Evolutionary conservation across 208 protist genomes (phyloP).

Genomic region (Leishmania braziliensis): DNA sequence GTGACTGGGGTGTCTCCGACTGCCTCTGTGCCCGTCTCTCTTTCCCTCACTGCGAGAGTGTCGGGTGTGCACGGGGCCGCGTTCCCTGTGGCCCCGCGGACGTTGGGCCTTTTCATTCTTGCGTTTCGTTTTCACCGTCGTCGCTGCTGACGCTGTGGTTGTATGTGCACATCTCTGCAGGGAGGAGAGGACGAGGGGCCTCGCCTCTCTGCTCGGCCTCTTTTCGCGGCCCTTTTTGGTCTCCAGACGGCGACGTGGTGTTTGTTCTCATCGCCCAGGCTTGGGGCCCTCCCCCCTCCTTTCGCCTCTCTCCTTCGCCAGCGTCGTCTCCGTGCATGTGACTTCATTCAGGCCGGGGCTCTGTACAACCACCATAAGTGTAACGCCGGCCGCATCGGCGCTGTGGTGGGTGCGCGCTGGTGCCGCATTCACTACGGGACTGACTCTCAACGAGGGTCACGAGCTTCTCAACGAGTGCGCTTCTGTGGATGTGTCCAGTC

Average conservation of each 20-base stretch:
- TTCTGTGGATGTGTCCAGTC: neutral
- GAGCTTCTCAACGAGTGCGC: neutral
- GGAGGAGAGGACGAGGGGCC: neutral
- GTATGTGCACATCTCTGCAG: neutral
- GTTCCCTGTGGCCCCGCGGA: no score
- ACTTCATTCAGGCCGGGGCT: neutral
- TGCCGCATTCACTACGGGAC: neutral
- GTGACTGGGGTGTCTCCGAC: neutral
- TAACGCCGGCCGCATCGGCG: neutral
- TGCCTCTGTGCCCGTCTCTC: neutral
- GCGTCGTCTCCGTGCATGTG: neutral
- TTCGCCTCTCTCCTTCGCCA: neutral
- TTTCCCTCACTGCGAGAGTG: neutral
- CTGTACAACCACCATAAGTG: neutral
- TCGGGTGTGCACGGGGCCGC: no score
- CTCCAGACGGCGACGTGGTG: no score
- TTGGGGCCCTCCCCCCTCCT: neutral
- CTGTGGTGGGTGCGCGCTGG: neutral
- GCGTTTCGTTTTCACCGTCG: neutral
- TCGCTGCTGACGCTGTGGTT: neutral
- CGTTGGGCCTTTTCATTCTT: no score
- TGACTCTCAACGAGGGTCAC: neutral
- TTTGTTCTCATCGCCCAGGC: neutral
- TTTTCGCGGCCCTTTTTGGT: neutral
- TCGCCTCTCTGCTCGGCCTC: neutral